These are phyloP conservation scores for Pseudomassariella vexata DNA, from an alignment of 2,329 filamentous ascomycete genomes.

Conservation along the genomic window DNA sequence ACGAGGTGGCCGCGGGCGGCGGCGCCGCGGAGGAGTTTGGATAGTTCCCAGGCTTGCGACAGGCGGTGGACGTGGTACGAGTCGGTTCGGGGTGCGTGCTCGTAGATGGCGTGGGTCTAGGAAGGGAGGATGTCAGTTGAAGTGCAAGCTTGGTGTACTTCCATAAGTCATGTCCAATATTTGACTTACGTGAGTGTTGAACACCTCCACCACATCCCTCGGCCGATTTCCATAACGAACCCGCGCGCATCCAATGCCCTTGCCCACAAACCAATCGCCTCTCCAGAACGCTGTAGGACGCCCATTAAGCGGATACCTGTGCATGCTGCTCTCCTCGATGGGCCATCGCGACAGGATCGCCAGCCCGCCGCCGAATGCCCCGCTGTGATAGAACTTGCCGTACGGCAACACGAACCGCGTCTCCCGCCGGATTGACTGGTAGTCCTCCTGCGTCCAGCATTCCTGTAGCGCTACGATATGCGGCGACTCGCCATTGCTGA, in stretches of 20 bases:
- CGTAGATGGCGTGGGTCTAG: conserved; percentile 77
- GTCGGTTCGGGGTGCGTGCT: conserved; percentile 64
- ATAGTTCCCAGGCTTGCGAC: conserved; percentile 90
- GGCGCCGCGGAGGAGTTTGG: conserved; percentile 80
- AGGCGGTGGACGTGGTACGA: conserved; percentile 87
- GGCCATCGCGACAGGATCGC: conserved; percentile 90
- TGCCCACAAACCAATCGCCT: conserved; percentile 95
- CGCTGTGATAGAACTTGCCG: conserved; percentile 88
- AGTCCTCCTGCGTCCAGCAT: conserved; percentile 87
- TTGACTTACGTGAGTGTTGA: conserved; percentile 73
- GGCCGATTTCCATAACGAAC: conserved; percentile 63
- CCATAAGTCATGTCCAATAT: not conserved
- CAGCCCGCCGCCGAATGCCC: conserved; percentile 83
- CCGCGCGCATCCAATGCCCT: conserved; percentile 80
- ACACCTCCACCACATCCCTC: conserved; percentile 75
- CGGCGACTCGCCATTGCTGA: too few relatives aligned
- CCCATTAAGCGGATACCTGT: conserved; percentile 83
- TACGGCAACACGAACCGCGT: conserved; percentile 74
- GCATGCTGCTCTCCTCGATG: conserved; percentile 84
- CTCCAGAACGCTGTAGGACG: conserved; percentile 89
- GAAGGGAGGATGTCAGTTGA: not conserved
- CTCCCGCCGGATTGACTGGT: conserved; percentile 67
- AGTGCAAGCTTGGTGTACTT: conserved; percentile 1
- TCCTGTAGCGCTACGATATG: conserved; percentile 93
- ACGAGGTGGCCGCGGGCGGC: conserved; percentile 77